Percentiles rank a stretch among this genome's conserved stretches.
Conservation (phyloP, 371 early-diverging fungal genomes). For the Mucor mucedo region DNA sequence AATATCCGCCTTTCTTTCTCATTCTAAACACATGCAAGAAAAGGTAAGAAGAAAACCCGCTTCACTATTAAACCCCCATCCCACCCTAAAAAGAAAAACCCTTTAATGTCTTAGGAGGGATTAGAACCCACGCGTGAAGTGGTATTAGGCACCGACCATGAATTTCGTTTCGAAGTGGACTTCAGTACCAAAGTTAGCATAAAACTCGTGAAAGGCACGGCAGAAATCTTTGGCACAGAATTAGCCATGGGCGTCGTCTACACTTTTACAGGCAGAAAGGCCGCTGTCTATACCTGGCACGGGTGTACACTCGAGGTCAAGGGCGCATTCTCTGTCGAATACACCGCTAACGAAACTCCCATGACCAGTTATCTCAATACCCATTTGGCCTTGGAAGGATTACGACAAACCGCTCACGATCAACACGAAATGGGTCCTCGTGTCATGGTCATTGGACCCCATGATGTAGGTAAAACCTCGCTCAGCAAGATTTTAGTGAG, state of each 20-base stretch:
- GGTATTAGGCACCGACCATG: slow-evolving; percentile 65
- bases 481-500: slow-evolving; percentile 82
- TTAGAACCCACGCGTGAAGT: slow-evolving; percentile 32
- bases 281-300: slow-evolving; percentile 94
- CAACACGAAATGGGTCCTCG: slow-evolving; percentile 64
- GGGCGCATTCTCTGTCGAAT: slow-evolving; percentile 80
- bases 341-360: slow-evolving; percentile 92
- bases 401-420: slow-evolving; percentile 56
- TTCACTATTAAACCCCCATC: not conserved
- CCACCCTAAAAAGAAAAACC: too few species aligned
- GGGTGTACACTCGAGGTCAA: slow-evolving; percentile 80
- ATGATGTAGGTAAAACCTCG: slow-evolving; percentile 92
- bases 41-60: not conserved
- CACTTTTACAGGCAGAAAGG: slow-evolving; percentile 80
- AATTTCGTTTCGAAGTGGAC: slow-evolving; percentile 81
- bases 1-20: too few species aligned
- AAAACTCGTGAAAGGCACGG: slow-evolving; percentile 78
- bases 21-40: too few species aligned
- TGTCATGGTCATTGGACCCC: slow-evolving; percentile 89
- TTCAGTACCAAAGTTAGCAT: slow-evolving; percentile 51
- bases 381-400: slow-evolving; percentile 86
- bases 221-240: slow-evolving; percentile 93
- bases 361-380: slow-evolving; percentile 89
- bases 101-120: slow-evolving; percentile 21
- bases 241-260: slow-evolving; percentile 78